Evolutionary conservation across 139 green algal species (phyloP).

Genomic region (Pleodorina starrii): DNA sequence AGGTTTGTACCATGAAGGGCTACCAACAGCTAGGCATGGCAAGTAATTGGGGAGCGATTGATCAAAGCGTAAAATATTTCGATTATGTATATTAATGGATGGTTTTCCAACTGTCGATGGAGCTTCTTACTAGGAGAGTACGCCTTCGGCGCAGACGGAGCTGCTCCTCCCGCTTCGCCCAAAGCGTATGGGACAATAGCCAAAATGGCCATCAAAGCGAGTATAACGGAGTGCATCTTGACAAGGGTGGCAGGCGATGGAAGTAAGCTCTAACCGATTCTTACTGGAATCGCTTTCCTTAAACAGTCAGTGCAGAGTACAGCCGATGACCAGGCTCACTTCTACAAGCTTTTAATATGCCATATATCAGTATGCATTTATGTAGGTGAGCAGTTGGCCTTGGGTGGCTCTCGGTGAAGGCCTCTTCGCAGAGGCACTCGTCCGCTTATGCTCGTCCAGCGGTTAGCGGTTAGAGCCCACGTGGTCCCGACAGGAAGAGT

Average conservation of each 20-base stretch:
- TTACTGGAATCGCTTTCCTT: no score
- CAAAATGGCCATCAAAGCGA: not conserved
- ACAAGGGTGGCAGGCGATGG: not conserved
- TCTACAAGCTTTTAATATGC: no score
- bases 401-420: not conserved
- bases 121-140: conserved; percentile 21
- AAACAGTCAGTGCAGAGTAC: no score
- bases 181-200: not conserved
- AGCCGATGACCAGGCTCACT: no score
- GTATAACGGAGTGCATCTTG: not conserved
- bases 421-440: not conserved
- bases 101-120: no score
- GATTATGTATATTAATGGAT: no score
- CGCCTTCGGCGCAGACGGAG: conserved; percentile 7
- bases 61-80: no score
- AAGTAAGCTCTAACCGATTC: not conserved
- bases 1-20: no score
- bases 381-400: not conserved
- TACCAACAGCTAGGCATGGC: no score
- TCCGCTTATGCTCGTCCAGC: not conserved
- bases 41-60: no score
- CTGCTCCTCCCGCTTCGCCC: not conserved
- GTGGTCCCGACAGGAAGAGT: no score
- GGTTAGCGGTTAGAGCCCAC: not conserved
- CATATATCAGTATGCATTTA: not conserved